These are phyloP conservation scores for Shiraia sp. DNA, from an alignment of 2,329 filamentous ascomycete genomes.

Conservation along the genomic window DNA sequence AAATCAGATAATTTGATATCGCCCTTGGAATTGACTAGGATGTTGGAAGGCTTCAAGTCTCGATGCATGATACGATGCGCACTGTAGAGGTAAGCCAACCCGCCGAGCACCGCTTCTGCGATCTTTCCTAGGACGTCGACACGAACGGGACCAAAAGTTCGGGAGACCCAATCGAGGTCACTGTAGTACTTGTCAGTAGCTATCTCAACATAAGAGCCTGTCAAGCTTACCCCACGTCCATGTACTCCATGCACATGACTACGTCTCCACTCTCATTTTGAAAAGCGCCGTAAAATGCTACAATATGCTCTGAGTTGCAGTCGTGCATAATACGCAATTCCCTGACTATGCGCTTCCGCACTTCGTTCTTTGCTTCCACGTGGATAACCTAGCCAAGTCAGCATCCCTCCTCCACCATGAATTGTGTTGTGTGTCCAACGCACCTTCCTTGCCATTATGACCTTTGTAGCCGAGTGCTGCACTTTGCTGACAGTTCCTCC, in stretches of 20 bases:
- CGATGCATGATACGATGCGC: conserved; percentile 98
- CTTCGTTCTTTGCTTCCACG: conserved; percentile 95
- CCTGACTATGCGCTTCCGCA: conserved; percentile 93
- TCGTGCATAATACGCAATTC: conserved; percentile 98
- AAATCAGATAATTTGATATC: conserved; percentile 98
- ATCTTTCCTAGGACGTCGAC: conserved; percentile 98
- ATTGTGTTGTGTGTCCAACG: conserved; percentile 14
- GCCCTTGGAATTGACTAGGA: conserved; percentile 91
- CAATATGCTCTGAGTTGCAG: conserved; percentile 95
- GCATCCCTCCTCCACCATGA: background rate
- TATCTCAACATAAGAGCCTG: conserved; percentile 1
- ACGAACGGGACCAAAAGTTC: conserved; percentile 90
- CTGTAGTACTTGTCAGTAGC: conserved; percentile 53
- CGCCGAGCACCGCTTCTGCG: conserved; percentile 90
- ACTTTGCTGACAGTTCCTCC: conserved; percentile 99
- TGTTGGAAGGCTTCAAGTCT: conserved; percentile 98
- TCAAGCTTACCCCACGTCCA: conserved; percentile 87
- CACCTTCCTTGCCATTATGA: conserved; percentile 98
- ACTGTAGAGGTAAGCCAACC: conserved; percentile 91
- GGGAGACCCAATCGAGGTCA: conserved; percentile 89
- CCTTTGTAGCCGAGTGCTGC: conserved; percentile 89
- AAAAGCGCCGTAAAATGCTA: conserved; percentile 97
- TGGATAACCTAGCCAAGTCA: conserved; percentile 77
- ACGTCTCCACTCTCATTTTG: conserved; percentile 96
- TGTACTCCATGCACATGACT: conserved; percentile 99